Percentiles rank a stretch among this genome's conserved stretches.
Evolutionary conservation across 208 protist species (phyloP).

Genomic region (Acanthamoeba lugdunensis): DNA sequence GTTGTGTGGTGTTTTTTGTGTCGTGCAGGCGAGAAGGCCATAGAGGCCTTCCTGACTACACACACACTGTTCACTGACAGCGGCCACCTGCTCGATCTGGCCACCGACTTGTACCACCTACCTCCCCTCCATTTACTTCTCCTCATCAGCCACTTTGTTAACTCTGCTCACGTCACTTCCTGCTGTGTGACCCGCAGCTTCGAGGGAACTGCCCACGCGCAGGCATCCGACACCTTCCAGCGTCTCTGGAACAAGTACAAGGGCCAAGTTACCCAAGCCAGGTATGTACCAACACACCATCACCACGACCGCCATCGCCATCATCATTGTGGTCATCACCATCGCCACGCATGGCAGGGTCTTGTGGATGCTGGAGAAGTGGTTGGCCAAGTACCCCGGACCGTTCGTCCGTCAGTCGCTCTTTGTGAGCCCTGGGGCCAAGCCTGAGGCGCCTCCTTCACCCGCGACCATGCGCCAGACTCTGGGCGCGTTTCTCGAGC

Average conservation of each 20-base stretch:
- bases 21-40: not conserved
- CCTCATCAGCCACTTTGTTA: no score
- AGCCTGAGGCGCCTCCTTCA: no score
- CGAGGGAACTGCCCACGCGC: not conserved
- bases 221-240: not conserved
- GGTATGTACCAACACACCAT: not conserved
- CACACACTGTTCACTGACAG: conserved; percentile 1
- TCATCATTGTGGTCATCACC: no score
- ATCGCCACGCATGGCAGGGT: not conserved
- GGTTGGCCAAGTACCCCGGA: not conserved
- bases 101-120: conserved; percentile 6
- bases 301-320: no score
- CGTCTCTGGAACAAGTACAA: not conserved
- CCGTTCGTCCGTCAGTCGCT: not conserved
- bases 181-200: no score
- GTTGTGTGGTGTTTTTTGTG: no score
- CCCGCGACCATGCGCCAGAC: not conserved
- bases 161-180: no score
- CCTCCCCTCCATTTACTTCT: no score
- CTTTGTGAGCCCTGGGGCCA: no score
- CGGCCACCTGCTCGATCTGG: not conserved
- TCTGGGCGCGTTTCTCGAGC: not conserved
- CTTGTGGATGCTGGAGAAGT: not conserved
- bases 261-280: not conserved
- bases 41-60: not conserved